Base-by-base conservation (phyloP, 2,329 filamentous ascomycete genomes). In the Fusarium sp. region DNA sequence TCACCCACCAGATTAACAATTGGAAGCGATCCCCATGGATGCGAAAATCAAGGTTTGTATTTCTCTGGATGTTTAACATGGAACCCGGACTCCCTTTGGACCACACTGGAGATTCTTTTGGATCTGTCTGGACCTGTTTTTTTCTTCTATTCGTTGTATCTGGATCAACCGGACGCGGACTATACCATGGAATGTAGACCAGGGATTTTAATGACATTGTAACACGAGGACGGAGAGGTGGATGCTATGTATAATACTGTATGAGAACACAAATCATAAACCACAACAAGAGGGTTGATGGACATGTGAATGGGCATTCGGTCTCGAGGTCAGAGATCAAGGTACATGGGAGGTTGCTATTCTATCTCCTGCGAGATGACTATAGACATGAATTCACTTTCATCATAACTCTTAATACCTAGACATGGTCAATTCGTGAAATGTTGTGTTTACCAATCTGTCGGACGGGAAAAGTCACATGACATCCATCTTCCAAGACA, bases 11-110 rank as follows among this genome's bases (percentile, higher is more conserved):
- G 33, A 57, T 31, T 50, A 43, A 60, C 37, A 59, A 50, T n/a
- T n/a, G 39, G 35, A 37, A 61, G 31, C 18, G 41, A 20, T 5
- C 39, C 39, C 22, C 43, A n/a, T 33, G 37, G 24, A 22, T 60
- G 37, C 27, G 14, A 37, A 37, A 59, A 54, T 20, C 63, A 63
- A 59, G 45, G 33, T 45, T 48, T 41, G 64, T 20, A 20, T 41
- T 27, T 61, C 11, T 68, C 61, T 57, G 61, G 61, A 56, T 58
- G 31, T 39, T 27, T 62, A 14, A 29, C 33, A 54, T 16, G 52
- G 16, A 59, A 59, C 31, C 43, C n/a, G 24, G 24, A 66, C 41
- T 41, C 43, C 54, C 33, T 59, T 58, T 74, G 61, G 67, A 64
- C 52, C 37, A 45, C n/a, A 27, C 48, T 39, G n/a, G 52, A 39